These are phyloP conservation scores for Salix arbutifolia DNA, from an alignment of 345 rosid genomes.

Conservation along the genomic window DNA sequence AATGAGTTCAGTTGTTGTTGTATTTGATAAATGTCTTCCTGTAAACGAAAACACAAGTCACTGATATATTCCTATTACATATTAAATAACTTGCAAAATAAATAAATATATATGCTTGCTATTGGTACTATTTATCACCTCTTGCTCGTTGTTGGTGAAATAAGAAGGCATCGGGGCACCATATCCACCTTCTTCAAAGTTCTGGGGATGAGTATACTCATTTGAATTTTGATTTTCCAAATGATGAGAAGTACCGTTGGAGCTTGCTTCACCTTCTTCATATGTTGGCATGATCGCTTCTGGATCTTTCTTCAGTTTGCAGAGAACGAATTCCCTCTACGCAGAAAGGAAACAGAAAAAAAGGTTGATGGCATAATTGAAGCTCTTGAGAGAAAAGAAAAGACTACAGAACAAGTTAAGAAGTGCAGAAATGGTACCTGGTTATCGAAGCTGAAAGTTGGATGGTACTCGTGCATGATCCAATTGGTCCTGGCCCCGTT, in stretches of 20 bases:
- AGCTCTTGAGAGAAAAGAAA: too few species aligned
- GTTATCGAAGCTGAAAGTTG: background rate
- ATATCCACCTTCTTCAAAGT: background rate
- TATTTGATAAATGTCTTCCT: background rate
- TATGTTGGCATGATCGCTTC: background rate
- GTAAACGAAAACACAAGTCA: background rate
- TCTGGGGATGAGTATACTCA: background rate
- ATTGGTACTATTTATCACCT: background rate
- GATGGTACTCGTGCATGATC: conserved; percentile 16
- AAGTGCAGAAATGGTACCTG: background rate
- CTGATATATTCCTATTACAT: background rate
- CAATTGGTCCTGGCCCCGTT: conserved; percentile 1
- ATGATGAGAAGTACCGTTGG: too few species aligned
- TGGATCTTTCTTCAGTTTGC: conserved; percentile 9
- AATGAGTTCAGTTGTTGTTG: background rate
- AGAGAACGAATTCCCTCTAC: background rate
- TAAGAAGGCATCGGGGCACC: background rate
- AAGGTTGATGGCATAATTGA: too few species aligned
- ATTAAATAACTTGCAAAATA: background rate
- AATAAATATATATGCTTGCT: background rate
- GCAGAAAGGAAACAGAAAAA: background rate
- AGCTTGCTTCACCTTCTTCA: conserved; percentile 4
- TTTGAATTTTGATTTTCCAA: background rate
- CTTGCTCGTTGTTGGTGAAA: background rate
- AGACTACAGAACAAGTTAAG: too few species aligned